Evolutionary conservation across 202 grass and related monocot species (phyloP), one percentile per base, ranked within the genome.

Genomic region (Digitaria exilis): DNA sequence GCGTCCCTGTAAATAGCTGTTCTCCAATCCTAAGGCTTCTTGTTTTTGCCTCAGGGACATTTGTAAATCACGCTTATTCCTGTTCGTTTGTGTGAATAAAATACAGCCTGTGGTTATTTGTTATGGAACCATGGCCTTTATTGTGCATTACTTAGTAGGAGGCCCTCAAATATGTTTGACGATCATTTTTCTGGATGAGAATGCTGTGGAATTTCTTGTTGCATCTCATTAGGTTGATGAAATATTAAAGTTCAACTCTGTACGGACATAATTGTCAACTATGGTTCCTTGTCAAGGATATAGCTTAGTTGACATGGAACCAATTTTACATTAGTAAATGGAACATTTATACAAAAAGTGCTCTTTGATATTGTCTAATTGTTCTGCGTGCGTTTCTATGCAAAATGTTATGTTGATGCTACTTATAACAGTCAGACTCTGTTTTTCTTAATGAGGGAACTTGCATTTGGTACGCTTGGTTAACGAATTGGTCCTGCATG

Each of bases 71-170:
- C 43, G 70, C 43, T 62, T 69, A 18, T 48, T 84, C 13, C 26
- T 80, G 84, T 74, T 73, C 2, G 13, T 83, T 83, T 79, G 15
- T 69, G 78, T 89, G 73, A 73, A 89, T 85, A 89, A 89, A 55
- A 77, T 65, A 50, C 28, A 12, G 2, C 71, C 24, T 72, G 12
- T 85, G 54, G 32, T 42, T 82, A 78, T 85, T 71, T 80, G 30
- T 75, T 78, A 30, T 69, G 41, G n/a, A 80, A 67, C 0, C 29
- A 80, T 84, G 29, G 16, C 21, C 26, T 71, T 55, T 59, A 50
- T 32, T 82, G 55, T 77, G 28, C 64, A 65, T 30, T 82, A 72
- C 69, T 76, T 84, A 10, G 25, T 77, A 1, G 28, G 14, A 1
- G 21, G 14, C 51, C 21, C 57, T 43, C 21, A 71, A 31, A 69